Evolutionary conservation across 2,329 filamentous ascomycete species (phyloP).

Genomic region (Ophiocordyceps camponoti-rufipedis): DNA sequence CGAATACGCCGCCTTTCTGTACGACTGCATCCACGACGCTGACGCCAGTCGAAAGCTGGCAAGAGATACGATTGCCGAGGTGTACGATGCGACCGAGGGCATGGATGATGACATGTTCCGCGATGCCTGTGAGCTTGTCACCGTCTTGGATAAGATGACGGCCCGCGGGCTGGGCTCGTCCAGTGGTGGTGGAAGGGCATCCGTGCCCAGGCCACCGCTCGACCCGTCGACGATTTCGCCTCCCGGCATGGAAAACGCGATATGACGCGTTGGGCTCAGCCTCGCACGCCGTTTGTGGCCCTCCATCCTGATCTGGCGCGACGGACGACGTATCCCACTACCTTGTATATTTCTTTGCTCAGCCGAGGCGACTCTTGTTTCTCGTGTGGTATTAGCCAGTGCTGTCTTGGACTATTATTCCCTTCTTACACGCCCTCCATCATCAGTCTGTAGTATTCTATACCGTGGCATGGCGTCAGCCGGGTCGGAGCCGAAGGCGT

Average conservation of each 20-base stretch:
- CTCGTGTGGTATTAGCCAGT: no score
- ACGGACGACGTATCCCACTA: no score
- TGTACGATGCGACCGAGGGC: constrained; percentile 77
- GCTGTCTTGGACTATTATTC: no score
- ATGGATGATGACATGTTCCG: constrained; percentile 94
- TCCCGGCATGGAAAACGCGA: constrained; percentile 25
- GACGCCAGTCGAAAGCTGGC: constrained; percentile 61
- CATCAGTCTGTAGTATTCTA: no score
- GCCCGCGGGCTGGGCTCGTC: constrained; percentile 42
- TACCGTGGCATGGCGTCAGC: no score
- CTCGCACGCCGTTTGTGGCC: background rate
- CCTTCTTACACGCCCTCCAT: no score
- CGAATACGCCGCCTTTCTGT: constrained; percentile 83
- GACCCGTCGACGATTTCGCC: constrained; percentile 8
- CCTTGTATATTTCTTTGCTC: no score
- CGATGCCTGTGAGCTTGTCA: constrained; percentile 77
- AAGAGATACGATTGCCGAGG: constrained; percentile 68
- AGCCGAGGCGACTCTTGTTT: no score
- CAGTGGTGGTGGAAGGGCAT: constrained; percentile 12
- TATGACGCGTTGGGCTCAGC: constrained; percentile 9
- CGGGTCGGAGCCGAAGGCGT: background rate
- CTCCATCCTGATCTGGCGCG: no score
- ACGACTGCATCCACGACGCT: constrained; percentile 76
- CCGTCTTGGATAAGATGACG: constrained; percentile 75
- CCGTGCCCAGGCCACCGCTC: constrained; percentile 11